Evolutionary conservation across 2,329 filamentous ascomycete genomes (phyloP), one percentile per base, ranked within the genome.

Genomic region (Botrytis cinerea): DNA sequence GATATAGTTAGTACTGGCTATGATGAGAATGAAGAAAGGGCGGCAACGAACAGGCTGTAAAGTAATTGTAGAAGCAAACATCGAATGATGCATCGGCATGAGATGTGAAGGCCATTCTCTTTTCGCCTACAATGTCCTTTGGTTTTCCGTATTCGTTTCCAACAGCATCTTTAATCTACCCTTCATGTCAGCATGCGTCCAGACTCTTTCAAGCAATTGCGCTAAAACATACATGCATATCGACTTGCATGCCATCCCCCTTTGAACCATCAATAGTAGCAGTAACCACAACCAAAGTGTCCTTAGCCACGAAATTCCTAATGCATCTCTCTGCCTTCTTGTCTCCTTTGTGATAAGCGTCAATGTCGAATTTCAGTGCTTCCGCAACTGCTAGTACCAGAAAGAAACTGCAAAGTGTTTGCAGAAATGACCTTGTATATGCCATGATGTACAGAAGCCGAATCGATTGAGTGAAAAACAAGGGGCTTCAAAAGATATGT

Each of bases 121-220:
- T 78, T 83, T 93, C 92, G 83, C 96, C 96, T 25, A 91, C 92
- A 75, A 98, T 90, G 81, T 99, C 95, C 84, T 92, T 95, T 71
- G 96, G 94, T 75, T 90, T 90, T 81, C 93, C 94, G 84, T 98
- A 98, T 84, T 98, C 94, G 85, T 99, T 99, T 81, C 95, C 95
- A 79, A 97, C 90, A 25, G 94, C 91, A 84, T 99, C 96, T 83
- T 92, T 92, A 84, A 99, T 97, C 95, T 98, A 82, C 43, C 66
- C 57, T 54, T 66, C 62, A 28, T 38, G 25, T 72, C 48, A 74
- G 48, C 28, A 71, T 61, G 25, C 6, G 10, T 57, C 45, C 40
- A 57, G n/a, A 32, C 32, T 54, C 18, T 35, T 35, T 66, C n/a
- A 46, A 75, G 62, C 32, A 28, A 28, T 68, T 32, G 40, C 68